A percentile compares a stretch with the other conserved stretches of the same genome.
Evolutionary conservation across 371 early-diverging fungal species (phyloP).

Genomic region (Actinomucor elegans): DNA sequence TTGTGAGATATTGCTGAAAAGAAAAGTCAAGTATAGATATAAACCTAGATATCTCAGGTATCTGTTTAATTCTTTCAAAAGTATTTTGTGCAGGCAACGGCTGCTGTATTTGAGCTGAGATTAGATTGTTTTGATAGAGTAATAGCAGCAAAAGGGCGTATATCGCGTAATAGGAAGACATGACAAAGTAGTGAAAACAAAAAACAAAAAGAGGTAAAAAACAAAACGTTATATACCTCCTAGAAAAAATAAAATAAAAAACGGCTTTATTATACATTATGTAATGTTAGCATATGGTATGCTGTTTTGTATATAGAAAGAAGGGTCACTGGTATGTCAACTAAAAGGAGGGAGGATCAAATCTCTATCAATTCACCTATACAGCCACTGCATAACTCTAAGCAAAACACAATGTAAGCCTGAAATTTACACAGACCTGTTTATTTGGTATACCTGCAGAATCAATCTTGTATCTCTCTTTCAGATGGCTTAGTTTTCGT

Average conservation of each 20-base stretch:
- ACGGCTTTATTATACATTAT: too few relatives aligned
- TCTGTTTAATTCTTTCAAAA: not conserved
- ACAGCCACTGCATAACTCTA: constrained; percentile 15
- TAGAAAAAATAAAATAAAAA: too few relatives aligned
- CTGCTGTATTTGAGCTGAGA: not conserved
- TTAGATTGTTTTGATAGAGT: too few relatives aligned
- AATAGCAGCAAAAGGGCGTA: too few relatives aligned
- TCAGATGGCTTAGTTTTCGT: constrained; percentile 2
- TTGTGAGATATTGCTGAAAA: not conserved
- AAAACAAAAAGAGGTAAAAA: too few relatives aligned
- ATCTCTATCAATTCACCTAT: constrained; percentile 13
- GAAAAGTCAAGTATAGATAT: not conserved
- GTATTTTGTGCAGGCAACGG: not conserved
- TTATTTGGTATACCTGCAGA: constrained; percentile 5
- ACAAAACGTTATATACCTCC: too few relatives aligned
- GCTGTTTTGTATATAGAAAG: not conserved
- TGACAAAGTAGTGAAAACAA: too few relatives aligned
- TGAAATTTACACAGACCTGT: not conserved
- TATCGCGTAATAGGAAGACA: too few relatives aligned
- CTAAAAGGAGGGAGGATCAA: not conserved
- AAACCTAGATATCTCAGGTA: not conserved
- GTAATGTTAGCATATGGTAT: too few relatives aligned
- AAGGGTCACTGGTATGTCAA: not conserved
- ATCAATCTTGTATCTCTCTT: constrained; percentile 6
- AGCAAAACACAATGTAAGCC: not conserved